These are phyloP conservation scores for Aspergillus niger DNA, from an alignment of 2,329 filamentous ascomycete genomes.

Conservation along the genomic window DNA sequence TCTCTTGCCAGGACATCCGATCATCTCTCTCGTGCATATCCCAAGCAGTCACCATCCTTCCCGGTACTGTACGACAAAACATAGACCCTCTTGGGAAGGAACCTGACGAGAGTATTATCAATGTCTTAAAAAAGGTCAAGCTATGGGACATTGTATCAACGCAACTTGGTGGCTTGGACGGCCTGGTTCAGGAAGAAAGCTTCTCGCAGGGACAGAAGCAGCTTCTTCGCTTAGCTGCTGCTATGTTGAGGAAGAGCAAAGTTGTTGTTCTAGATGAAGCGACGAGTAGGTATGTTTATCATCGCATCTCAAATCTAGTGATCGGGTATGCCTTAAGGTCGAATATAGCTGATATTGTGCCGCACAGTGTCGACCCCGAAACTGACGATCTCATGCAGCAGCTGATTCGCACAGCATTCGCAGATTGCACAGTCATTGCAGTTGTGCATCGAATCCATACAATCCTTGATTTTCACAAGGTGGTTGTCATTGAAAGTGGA, in stretches of 20 bases:
- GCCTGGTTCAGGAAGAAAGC: background rate
- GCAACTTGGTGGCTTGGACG: background rate
- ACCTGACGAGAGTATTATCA: background rate
- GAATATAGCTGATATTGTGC: background rate
- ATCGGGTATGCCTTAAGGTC: background rate
- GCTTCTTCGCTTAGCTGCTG: background rate
- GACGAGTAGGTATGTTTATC: background rate
- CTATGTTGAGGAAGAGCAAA: slow-evolving; percentile 4
- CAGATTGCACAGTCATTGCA: background rate
- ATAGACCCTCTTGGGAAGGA: background rate
- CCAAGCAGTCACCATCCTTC: background rate
- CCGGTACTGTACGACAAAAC: background rate
- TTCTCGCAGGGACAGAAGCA: slow-evolving; percentile 7
- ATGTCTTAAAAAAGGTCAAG: slow-evolving; percentile 9
- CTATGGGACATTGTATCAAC: slow-evolving; percentile 7
- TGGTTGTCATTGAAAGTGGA: background rate
- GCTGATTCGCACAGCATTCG: slow-evolving; percentile 1
- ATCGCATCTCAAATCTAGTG: too few relatives aligned
- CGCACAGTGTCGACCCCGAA: background rate
- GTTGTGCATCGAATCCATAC: slow-evolving; percentile 1
- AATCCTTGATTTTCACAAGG: background rate
- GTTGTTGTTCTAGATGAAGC: slow-evolving; percentile 6
- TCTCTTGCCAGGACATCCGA: background rate
- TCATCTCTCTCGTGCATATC: background rate
- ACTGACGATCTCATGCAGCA: slow-evolving; percentile 4